Evolutionary conservation across 495 filamentous ascomycete species (phyloP), one percentile per base, ranked within the genome.

Genomic region (Hypoxylon lenormandii): DNA sequence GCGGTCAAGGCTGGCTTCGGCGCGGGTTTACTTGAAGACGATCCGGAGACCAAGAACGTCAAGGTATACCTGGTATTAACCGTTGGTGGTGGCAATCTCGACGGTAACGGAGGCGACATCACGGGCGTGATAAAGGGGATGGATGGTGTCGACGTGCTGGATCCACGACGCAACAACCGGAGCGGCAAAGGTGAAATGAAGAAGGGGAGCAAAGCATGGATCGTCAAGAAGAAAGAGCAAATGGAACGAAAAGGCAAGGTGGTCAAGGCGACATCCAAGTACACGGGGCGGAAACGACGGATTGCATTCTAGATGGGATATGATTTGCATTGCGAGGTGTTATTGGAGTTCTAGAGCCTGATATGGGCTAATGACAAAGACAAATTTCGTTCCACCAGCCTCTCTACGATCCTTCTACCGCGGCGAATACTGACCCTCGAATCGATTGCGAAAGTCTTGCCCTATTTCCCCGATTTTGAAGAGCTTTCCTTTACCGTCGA

Each of bases 31-130:
- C 79, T 98, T 52, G 95, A 97, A 77, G 95, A 98, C 83, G 94
- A 97, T 69, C 91, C 90, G 0, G 94, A 91, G 33, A 98, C 95
- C 19, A 98, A 98, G 84, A 97, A 92, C 69, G 85, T 85, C 69
- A 98, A 98, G 82, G 74, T 94, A 13, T 98, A 97, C 76, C 79
- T 98, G n/a, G 94, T 98, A 4, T 79, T 97, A 52, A 97, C 92
- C 13, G 95, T 96, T 21, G 95, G 95, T 28, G 91, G 91, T 12
- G 90, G 87, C 21, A 89, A 89, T n/a, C 74, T 89, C 30, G 84
- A 85, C 22, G 80, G 83, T 43, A 83, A 81, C 49, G 82, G 84
- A 19, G 87, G 88, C 13, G 94, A 96, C 77, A 96, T 97, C 69
- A 94, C 92, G 0, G 89, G 91, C 26, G 89, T 95, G 22, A 91